A percentile compares a stretch with the other conserved stretches of the same genome.
phyloP scores from a whole-genome alignment of 768 basidiomycete species.

The Tephrocybe sp. region DNA sequence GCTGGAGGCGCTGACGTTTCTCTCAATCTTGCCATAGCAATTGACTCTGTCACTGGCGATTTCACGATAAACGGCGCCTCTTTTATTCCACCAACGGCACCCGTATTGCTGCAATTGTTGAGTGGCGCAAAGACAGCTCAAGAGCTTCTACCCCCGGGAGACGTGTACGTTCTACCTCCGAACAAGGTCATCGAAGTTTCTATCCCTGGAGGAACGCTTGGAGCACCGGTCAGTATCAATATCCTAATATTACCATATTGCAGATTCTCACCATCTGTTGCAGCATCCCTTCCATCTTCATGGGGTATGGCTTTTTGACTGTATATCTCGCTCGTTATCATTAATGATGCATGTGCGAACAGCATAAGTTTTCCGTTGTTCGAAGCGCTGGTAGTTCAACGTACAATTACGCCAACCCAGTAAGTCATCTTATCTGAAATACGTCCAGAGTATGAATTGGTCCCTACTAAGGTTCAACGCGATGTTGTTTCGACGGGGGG shows the following conservation, averaged over 20 bases:
- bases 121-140: slow-evolving; percentile 33
- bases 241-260: neutral
- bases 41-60: slow-evolving; percentile 20
- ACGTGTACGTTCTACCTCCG: slow-evolving; percentile 40
- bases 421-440: slow-evolving; percentile 20
- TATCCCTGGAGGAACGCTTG: slow-evolving; percentile 38
- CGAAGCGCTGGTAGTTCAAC: slow-evolving; percentile 35
- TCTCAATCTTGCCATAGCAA: slow-evolving; percentile 28
- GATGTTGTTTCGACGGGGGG: slow-evolving; percentile 36
- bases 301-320: slow-evolving; percentile 32
- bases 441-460: neutral
- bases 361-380: slow-evolving; percentile 40
- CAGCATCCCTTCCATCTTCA: slow-evolving; percentile 46
- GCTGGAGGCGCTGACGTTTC: slow-evolving; percentile 40
- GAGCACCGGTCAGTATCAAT: slow-evolving; percentile 30
- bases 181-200: slow-evolving; percentile 49
- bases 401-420: slow-evolving; percentile 51
- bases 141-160: slow-evolving; percentile 36
- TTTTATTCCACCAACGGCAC: slow-evolving; percentile 35
- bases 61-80: slow-evolving; percentile 35
- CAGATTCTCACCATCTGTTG: neutral
- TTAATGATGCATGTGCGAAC: neutral
- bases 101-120: slow-evolving; percentile 46
- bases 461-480: slow-evolving; percentile 24
- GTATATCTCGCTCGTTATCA: neutral